Conservation (phyloP, 164 flowering plant species). For the Chimonanthus salicifolius region DNA sequence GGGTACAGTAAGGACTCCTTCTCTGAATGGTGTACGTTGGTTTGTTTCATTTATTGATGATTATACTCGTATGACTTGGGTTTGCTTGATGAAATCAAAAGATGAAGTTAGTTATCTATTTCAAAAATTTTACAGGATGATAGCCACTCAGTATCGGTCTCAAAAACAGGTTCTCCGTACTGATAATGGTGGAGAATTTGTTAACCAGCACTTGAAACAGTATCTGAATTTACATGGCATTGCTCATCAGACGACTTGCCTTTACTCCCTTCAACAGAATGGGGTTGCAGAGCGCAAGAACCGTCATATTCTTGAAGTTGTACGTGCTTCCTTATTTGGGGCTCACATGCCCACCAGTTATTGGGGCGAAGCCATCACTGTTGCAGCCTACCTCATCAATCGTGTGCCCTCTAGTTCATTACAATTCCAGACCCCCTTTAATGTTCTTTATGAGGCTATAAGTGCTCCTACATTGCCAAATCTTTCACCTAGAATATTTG, state of each 20-base stretch:
- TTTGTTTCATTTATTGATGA: too few relatives aligned
- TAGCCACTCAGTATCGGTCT: background rate
- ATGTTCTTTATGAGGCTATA: background rate
- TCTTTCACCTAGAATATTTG: background rate
- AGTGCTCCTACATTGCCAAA: background rate
- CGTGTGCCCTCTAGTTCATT: background rate
- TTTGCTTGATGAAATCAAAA: too few relatives aligned
- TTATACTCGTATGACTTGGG: too few relatives aligned
- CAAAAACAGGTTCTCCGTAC: background rate
- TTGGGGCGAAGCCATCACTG: constrained; percentile 6
- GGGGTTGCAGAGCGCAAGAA: constrained; percentile 14
- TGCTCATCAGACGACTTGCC: constrained; percentile 2
- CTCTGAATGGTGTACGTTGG: too few relatives aligned
- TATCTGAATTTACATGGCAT: background rate
- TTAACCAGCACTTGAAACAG: constrained; percentile 1
- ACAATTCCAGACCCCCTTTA: background rate
- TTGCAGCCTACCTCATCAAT: constrained; percentile 8
- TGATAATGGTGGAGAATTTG: constrained; percentile 15
- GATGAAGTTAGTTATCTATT: too few relatives aligned
- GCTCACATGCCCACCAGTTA: constrained; percentile 7
- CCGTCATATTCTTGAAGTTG: constrained; percentile 15
- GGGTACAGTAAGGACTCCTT: too few relatives aligned
- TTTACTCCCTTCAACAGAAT: constrained; percentile 12
- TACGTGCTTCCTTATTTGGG: constrained; percentile 5
- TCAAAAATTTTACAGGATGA: background rate